These are phyloP conservation scores for Amoeboaphelidium occidentale DNA, from an alignment of 371 early-diverging fungal genomes.

Conservation along the genomic window DNA sequence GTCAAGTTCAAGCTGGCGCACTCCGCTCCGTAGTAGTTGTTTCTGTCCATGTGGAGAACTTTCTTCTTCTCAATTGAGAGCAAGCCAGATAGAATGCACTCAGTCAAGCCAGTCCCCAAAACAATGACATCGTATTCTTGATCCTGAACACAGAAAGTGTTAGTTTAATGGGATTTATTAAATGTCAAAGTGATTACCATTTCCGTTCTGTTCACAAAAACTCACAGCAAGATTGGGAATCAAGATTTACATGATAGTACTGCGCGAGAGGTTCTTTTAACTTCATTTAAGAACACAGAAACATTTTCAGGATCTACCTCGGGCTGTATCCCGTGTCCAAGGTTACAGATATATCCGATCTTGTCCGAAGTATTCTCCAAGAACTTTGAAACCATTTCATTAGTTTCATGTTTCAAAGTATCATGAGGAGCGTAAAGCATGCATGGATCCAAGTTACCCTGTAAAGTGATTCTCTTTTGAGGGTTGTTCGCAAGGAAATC, in stretches of 20 bases:
- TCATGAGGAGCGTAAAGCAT: constrained; percentile 48
- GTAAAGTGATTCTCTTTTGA: constrained; percentile 26
- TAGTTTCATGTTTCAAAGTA: constrained; percentile 39
- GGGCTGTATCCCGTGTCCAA: constrained; percentile 86
- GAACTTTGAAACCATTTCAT: constrained; percentile 60
- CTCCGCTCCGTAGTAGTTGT: constrained; percentile 96
- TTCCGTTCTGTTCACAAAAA: too few relatives aligned
- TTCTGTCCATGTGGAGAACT: constrained; percentile 71
- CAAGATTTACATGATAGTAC: too few relatives aligned
- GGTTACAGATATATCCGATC: constrained; percentile 56
- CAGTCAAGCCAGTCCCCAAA: constrained; percentile 97
- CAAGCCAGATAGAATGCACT: constrained; percentile 96
- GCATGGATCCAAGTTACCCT: constrained; percentile 88
- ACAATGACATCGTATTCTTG: constrained; percentile 85
- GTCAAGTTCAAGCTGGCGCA: constrained; percentile 75
- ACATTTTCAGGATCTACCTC: constrained; percentile 44
- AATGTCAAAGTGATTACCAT: too few relatives aligned
- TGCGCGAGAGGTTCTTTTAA: too few relatives aligned
- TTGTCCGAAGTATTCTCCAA: constrained; percentile 18
- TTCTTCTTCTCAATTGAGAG: constrained; percentile 94
- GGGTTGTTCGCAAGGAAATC: background rate
- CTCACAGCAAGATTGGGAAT: too few relatives aligned
- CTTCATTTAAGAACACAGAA: constrained; percentile 30
- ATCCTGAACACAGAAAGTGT: too few relatives aligned
- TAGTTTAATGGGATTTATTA: too few relatives aligned